A percentile compares a stretch with the other conserved stretches of the same genome.
These are phyloP conservation scores for Skeletonema marinoi DNA, from an alignment of 108 stramenopile species.

Conservation along the genomic window DNA sequence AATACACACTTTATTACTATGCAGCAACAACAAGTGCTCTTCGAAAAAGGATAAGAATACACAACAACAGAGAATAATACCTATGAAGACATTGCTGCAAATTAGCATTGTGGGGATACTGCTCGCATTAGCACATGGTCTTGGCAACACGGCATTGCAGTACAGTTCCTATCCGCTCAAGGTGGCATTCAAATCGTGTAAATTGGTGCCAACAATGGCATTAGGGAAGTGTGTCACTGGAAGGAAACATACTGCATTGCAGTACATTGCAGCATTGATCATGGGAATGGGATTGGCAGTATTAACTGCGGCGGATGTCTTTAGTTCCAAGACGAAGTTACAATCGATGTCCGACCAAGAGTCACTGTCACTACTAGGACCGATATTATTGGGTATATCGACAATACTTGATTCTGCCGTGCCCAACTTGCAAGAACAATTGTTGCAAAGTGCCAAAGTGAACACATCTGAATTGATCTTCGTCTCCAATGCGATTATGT, in stretches of 20 bases:
- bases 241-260: conserved; percentile 22
- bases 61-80: not conserved
- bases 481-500: conserved; percentile 37
- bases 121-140: conserved; percentile 30
- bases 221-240: conserved; percentile 38
- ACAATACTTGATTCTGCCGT: conserved; percentile 38
- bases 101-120: conserved; percentile 24
- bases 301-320: conserved; percentile 36
- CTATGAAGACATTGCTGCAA: conserved; percentile 1
- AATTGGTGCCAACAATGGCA: conserved; percentile 51
- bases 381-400: conserved; percentile 27
- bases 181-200: conserved; percentile 56
- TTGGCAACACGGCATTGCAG: conserved; percentile 33
- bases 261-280: conserved; percentile 42
- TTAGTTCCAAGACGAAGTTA: not conserved
- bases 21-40: too few species aligned
- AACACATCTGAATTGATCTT: conserved; percentile 41
- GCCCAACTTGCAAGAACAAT: conserved; percentile 47
- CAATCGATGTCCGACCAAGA: not conserved
- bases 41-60: not conserved
- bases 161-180: conserved; percentile 43
- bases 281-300: conserved; percentile 47
- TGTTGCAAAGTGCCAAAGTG: conserved; percentile 32
- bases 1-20: not conserved
- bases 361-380: conserved; percentile 13